A percentile compares a stretch with the other conserved stretches of the same genome.
Evolutionary conservation across 2,329 filamentous ascomycete species (phyloP).

Genomic region (Myrmaecium sp.): DNA sequence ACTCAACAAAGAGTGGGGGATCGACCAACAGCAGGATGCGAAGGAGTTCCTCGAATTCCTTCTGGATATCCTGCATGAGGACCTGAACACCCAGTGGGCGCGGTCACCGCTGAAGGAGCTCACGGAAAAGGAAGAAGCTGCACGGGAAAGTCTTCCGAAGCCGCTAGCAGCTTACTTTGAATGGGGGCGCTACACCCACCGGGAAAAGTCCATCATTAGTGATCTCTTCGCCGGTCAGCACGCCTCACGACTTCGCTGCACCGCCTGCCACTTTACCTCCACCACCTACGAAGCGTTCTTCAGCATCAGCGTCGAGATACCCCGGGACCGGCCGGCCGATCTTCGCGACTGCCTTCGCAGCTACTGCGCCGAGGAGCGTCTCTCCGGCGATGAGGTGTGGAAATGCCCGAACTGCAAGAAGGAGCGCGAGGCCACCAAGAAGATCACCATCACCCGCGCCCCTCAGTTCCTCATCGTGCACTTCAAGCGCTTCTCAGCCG

Average conservation of each 20-base stretch:
- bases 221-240: conserved; percentile 62
- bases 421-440: conserved; percentile 49
- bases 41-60: conserved; percentile 80
- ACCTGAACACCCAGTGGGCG: conserved; percentile 57
- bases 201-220: conserved; percentile 60
- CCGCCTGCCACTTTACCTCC: conserved; percentile 43
- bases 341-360: conserved; percentile 53
- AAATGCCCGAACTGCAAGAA: conserved; percentile 60
- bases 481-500: conserved; percentile 52
- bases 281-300: conserved; percentile 57
- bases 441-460: conserved; percentile 57
- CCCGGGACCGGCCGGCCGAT: conserved; percentile 40
- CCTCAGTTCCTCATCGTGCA: conserved; percentile 65
- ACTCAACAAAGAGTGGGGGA: conserved; percentile 51
- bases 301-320: conserved; percentile 54
- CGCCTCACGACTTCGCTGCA: conserved; percentile 43
- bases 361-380: conserved; percentile 49
- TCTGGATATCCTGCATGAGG: conserved; percentile 66
- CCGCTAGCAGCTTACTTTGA: conserved; percentile 53
- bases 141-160: conserved; percentile 42
- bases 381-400: conserved; percentile 52
- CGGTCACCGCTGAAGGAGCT: conserved; percentile 39
- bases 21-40: conserved; percentile 70
- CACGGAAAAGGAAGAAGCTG: conserved; percentile 41
- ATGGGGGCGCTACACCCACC: conserved; percentile 54